Evolutionary conservation across 2,329 filamentous ascomycete genomes (phyloP).

Genomic region (Chlorencoelia australis): DNA sequence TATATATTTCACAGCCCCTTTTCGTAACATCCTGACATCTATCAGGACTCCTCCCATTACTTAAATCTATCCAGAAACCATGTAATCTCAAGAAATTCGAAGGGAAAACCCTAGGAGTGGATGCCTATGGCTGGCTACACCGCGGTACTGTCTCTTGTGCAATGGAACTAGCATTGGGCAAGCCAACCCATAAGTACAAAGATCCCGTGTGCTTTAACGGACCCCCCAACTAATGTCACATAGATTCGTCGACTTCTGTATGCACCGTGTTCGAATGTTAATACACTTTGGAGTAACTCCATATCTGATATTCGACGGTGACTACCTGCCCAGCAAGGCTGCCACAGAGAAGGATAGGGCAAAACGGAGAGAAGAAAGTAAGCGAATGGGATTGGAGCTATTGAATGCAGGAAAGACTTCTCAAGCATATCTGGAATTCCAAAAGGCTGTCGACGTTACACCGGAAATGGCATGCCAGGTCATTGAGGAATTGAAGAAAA

Average conservation of each 20-base stretch:
- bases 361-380: slow-evolving; percentile 68
- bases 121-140: slow-evolving; percentile 97
- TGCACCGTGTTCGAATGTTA: slow-evolving; percentile 88
- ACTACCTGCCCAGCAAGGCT: slow-evolving; percentile 88
- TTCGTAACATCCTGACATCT: slow-evolving; percentile 14
- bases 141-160: slow-evolving; percentile 85
- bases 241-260: slow-evolving; percentile 85
- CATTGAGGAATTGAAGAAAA: slow-evolving; percentile 82
- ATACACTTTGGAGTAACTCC: slow-evolving; percentile 89
- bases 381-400: slow-evolving; percentile 64
- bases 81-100: slow-evolving; percentile 77
- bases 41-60: slow-evolving; percentile 72
- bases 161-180: slow-evolving; percentile 78
- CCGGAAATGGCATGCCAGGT: slow-evolving; percentile 88
- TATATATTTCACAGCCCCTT: slow-evolving; percentile 1
- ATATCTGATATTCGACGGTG: slow-evolving; percentile 92
- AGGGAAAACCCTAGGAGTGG: slow-evolving; percentile 85
- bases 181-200: slow-evolving; percentile 73
- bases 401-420: slow-evolving; percentile 70
- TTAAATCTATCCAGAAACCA: slow-evolving; percentile 93
- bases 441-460: slow-evolving; percentile 92
- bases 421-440: slow-evolving; percentile 76
- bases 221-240: slow-evolving; percentile 7
- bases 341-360: slow-evolving; percentile 70
- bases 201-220: not conserved